These are phyloP conservation scores for Daldinia loculata DNA, from an alignment of 495 filamentous ascomycete species.

Conservation along the genomic window DNA sequence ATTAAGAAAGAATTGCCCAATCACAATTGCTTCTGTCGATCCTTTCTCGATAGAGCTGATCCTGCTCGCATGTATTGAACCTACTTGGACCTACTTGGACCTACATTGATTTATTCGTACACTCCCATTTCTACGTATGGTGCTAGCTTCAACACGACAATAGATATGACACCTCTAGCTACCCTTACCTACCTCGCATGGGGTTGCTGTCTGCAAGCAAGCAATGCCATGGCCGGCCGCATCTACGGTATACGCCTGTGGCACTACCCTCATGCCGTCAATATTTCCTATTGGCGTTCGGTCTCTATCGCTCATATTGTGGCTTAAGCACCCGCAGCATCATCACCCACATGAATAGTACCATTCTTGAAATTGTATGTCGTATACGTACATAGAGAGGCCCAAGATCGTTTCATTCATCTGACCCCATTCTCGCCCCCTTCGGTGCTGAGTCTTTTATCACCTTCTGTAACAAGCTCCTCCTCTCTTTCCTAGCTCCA, in stretches of 20 bases:
- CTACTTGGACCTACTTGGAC: constrained; percentile 12
- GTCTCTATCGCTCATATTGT: constrained; percentile 16
- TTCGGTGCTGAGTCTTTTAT: not conserved
- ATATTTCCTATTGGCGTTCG: constrained; percentile 22
- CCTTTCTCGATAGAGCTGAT: constrained; percentile 23
- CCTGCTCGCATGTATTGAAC: constrained; percentile 28
- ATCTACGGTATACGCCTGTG: constrained; percentile 13
- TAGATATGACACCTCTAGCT: not conserved
- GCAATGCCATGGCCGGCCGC: constrained; percentile 20
- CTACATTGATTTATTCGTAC: constrained; percentile 10
- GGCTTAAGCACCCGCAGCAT: constrained; percentile 26
- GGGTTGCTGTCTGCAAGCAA: constrained; percentile 2
- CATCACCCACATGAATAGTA: constrained; percentile 7
- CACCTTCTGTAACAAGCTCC: constrained; percentile 34
- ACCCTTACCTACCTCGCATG: constrained; percentile 26
- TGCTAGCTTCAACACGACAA: not conserved
- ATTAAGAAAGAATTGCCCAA: constrained; percentile 22
- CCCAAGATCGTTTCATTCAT: constrained; percentile 32
- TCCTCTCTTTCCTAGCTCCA: constrained; percentile 28
- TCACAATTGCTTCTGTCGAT: constrained; percentile 23
- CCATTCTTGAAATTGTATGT: constrained; percentile 8
- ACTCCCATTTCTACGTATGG: constrained; percentile 5
- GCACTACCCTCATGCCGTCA: constrained; percentile 4
- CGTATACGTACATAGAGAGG: constrained; percentile 8
- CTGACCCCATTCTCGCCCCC: constrained; percentile 23